Evolutionary conservation across 768 basidiomycete genomes (phyloP), one percentile per base, ranked within the genome.

Genomic region (Boletus barrowsii): DNA sequence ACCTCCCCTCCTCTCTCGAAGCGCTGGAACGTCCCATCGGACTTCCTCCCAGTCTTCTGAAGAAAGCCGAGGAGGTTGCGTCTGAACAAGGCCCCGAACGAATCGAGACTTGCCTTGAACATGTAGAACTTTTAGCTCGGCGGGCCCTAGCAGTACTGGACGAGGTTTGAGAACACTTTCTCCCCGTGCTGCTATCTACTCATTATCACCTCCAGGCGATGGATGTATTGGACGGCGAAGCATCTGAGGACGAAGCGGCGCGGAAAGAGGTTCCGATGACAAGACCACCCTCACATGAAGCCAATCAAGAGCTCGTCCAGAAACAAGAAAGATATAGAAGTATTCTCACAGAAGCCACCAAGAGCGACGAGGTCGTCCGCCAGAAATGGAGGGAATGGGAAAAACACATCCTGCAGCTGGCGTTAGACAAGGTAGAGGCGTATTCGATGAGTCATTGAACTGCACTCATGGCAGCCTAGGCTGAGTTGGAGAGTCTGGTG

Each of bases 321-420:
- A 89, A 89, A 62, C 86, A 86, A 17, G 75, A 80, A 56, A 79
- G 84, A 48, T 95, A 93, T 63, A 79, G 85, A 13, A 73, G 63
- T n/a, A 84, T 93, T 17, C 75, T 98, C 4, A 74, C 74, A 0
- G 81, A 88, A 55, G 96, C 94, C 1, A 73, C 75, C 1, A 79
- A 78, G 32, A 93, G 90, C 63, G 93, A 98, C 64, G 82, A 79
- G 30, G 75, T 82, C 3, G 88, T 98, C 2, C 74, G 85, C 18
- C 75, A 80, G 56, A 94, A 97, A 69, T 97, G 92, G 90, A 86
- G 86, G 37, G 83, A 94, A 62, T 96, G 93, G 93, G 87, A 88
- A 62, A 76, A 77, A 14, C 78, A 77, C 42, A 86, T 99, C 41
- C 70, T 72, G 14, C 79, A 88, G 44, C 75, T 99, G 39, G 86